Percentiles rank a stretch among this genome's conserved stretches.
Conservation (phyloP, 495 filamentous ascomycete genomes). For the Aspergillus incahuasiensis region DNA sequence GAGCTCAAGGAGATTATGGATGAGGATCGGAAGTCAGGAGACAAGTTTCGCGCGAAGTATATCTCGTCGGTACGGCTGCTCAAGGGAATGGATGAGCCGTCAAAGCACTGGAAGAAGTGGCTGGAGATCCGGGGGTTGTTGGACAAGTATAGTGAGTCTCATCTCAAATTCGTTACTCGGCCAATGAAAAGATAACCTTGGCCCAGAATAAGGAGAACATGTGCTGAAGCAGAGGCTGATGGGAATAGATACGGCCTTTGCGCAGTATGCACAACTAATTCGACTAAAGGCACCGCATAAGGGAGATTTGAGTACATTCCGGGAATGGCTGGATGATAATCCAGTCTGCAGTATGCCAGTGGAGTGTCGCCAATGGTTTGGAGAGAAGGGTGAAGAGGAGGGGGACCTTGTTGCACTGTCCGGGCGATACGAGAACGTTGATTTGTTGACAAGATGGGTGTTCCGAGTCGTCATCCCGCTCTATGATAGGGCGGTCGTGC, state of each 20-base stretch:
- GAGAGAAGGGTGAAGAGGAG: background rate
- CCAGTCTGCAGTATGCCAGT: background rate
- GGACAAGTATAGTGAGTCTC: constrained; percentile 7
- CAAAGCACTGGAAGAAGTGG: constrained; percentile 1
- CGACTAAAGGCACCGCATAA: constrained; percentile 1
- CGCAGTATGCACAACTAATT: background rate
- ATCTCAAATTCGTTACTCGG: background rate
- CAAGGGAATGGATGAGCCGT: background rate
- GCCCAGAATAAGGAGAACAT: background rate
- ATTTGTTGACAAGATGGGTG: background rate
- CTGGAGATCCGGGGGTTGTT: constrained; percentile 1
- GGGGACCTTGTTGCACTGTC: background rate
- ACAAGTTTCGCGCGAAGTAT: background rate
- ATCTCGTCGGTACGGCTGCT: background rate
- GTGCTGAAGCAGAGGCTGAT: background rate
- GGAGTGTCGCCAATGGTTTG: constrained; percentile 2
- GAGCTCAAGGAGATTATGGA: background rate
- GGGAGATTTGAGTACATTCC: background rate
- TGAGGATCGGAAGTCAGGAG: background rate
- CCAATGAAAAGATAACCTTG: too few species aligned
- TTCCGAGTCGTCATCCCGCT: background rate
- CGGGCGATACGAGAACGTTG: constrained; percentile 3
- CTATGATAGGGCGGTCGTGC: background rate
- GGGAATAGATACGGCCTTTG: background rate
- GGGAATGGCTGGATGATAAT: background rate